Evolutionary conservation across 2,329 filamentous ascomycete species (phyloP).

Genomic region (Lecanicillium sp.): DNA sequence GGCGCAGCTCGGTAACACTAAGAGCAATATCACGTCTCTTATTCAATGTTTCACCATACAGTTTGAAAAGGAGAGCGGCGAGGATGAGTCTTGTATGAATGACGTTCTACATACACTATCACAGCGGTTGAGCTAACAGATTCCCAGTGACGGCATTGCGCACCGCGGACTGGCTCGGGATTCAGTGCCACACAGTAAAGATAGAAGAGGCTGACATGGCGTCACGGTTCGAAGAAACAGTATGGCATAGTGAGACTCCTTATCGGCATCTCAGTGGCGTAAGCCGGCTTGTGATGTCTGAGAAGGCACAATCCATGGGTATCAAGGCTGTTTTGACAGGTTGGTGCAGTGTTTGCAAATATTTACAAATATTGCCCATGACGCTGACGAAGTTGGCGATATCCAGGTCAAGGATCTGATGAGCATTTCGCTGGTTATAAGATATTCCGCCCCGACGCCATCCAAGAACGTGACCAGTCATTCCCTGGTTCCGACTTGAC

Average conservation of each 20-base stretch:
- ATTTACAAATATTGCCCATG: no score
- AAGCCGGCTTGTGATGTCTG: no score
- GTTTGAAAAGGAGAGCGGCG: background rate
- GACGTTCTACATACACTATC: background rate
- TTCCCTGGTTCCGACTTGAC: no score
- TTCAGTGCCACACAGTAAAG: background rate
- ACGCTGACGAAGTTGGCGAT: background rate
- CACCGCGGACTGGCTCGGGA: background rate
- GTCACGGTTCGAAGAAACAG: background rate
- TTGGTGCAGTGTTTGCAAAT: no score
- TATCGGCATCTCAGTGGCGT: no score
- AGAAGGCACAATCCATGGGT: background rate
- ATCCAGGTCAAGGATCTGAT: background rate
- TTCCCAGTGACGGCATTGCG: background rate
- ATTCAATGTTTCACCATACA: background rate
- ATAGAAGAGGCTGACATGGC: constrained; percentile 1
- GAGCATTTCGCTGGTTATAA: constrained; percentile 4
- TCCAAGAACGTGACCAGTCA: no score
- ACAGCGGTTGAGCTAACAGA: background rate
- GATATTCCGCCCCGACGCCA: no score
- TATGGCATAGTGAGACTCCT: background rate
- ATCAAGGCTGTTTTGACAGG: background rate
- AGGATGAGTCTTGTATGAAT: background rate
- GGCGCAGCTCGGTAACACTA: constrained; percentile 36
- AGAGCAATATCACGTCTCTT: background rate